Evolutionary conservation across 2,329 filamentous ascomycete genomes (phyloP).

Genomic region (Teratosphaeria destructans): DNA sequence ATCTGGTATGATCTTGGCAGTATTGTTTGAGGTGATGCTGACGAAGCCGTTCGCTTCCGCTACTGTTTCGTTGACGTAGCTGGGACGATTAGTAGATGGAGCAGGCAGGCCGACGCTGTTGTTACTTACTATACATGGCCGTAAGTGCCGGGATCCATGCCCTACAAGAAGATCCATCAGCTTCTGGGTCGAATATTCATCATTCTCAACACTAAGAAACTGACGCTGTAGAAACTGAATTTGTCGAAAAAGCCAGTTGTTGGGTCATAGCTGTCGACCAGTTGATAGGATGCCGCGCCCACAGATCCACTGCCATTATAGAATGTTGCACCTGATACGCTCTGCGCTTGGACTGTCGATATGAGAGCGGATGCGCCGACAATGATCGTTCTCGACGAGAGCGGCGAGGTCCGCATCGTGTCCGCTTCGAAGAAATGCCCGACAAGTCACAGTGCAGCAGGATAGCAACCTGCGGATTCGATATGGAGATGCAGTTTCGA

Average conservation of each 20-base stretch:
- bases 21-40: constrained; percentile 6
- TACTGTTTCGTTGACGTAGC: constrained; percentile 31
- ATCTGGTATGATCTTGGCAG: constrained; percentile 26
- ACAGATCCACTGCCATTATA: constrained; percentile 20
- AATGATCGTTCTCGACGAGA: constrained; percentile 15
- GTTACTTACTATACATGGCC: constrained; percentile 30
- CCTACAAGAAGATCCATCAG: constrained; percentile 1
- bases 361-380: constrained; percentile 9
- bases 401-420: constrained; percentile 16
- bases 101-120: constrained; percentile 8
- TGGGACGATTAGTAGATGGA: constrained; percentile 5
- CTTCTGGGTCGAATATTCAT: not conserved
- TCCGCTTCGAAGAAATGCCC: not conserved
- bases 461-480: not conserved
- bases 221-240: constrained; percentile 30
- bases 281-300: constrained; percentile 16
- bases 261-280: constrained; percentile 24
- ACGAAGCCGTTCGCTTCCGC: constrained; percentile 25
- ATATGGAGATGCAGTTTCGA: not conserved
- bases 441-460: not conserved
- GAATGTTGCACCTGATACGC: constrained; percentile 16
- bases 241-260: constrained; percentile 24
- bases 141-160: constrained; percentile 21
- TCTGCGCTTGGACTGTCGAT: constrained; percentile 14
- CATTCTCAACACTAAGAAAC: constrained; percentile 13